Conservation (phyloP, 257 asterid genomes). For the Solanum pennellii region DNA sequence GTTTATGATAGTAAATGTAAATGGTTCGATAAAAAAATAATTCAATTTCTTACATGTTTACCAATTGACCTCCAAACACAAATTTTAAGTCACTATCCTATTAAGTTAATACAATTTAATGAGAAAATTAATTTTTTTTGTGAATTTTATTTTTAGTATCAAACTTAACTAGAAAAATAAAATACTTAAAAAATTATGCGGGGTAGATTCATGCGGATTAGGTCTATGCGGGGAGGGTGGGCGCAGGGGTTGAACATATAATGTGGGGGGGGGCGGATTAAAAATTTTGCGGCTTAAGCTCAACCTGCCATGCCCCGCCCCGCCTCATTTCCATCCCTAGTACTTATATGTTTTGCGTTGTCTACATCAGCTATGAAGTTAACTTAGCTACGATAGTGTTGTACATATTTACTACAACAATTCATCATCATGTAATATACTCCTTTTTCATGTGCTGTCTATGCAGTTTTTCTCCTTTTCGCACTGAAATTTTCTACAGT, state of each 20-base stretch:
- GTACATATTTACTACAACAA: no score
- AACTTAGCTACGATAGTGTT: no score
- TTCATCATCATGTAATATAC: no score
- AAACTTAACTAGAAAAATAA: background rate
- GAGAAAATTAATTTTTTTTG: no score
- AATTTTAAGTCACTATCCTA: background rate
- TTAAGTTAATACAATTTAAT: background rate
- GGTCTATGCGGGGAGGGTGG: background rate
- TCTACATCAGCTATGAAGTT: no score
- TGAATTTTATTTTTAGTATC: background rate
- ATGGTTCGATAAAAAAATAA: no score
- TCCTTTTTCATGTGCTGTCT: no score
- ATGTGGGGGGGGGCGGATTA: background rate
- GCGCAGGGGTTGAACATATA: background rate
- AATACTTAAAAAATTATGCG: background rate
- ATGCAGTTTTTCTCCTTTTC: no score
- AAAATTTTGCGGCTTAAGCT: background rate
- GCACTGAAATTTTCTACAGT: no score
- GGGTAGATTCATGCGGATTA: background rate
- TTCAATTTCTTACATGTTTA: background rate
- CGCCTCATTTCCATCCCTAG: background rate
- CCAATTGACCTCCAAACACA: background rate
- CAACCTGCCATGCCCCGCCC: background rate
- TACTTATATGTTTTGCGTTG: no score
- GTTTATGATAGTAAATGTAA: background rate